Percentiles rank a stretch among this genome's conserved stretches.
Evolutionary conservation across 2,329 filamentous ascomycete genomes (phyloP).

Genomic region (Fusarium sp.): DNA sequence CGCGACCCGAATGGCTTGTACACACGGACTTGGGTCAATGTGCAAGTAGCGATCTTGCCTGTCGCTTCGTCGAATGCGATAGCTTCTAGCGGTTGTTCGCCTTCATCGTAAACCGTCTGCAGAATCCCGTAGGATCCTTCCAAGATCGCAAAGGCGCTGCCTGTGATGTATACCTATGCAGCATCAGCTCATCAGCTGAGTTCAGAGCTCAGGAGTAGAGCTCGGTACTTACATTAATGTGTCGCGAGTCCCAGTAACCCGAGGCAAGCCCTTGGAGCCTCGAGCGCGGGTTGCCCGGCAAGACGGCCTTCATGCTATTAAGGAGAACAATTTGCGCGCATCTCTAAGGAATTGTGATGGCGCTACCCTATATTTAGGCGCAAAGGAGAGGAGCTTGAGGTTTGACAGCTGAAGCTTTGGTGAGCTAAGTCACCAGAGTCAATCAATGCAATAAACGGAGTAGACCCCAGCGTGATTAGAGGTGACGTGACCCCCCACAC

Average conservation of each 20-base stretch:
- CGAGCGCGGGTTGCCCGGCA: conserved; percentile 81
- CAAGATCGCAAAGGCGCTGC: conserved; percentile 86
- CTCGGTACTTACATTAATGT: conserved; percentile 71
- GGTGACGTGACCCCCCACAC: conserved; percentile 35
- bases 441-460: conserved; percentile 33
- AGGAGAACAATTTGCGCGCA: conserved; percentile 32
- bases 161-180: conserved; percentile 84
- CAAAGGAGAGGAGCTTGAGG: conserved; percentile 3
- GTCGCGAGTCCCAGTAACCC: conserved; percentile 76
- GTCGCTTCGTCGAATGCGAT: conserved; percentile 83
- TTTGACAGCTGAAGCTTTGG: background rate
- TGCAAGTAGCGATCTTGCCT: conserved; percentile 85
- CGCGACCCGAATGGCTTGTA: conserved; percentile 79
- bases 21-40: conserved; percentile 72
- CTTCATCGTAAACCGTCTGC: conserved; percentile 92
- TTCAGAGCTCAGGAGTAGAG: background rate
- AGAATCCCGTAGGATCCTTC: conserved; percentile 77
- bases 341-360: conserved; percentile 22
- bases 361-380: conserved; percentile 6
- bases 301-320: conserved; percentile 77
- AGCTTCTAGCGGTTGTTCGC: conserved; percentile 73
- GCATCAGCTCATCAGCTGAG: conserved; percentile 10
- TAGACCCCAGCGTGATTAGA: conserved; percentile 14
- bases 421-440: conserved; percentile 20
- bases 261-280: conserved; percentile 81